Evolutionary conservation across 2,329 filamentous ascomycete genomes (phyloP).

Genomic region (Ceratocystis harringtonii): DNA sequence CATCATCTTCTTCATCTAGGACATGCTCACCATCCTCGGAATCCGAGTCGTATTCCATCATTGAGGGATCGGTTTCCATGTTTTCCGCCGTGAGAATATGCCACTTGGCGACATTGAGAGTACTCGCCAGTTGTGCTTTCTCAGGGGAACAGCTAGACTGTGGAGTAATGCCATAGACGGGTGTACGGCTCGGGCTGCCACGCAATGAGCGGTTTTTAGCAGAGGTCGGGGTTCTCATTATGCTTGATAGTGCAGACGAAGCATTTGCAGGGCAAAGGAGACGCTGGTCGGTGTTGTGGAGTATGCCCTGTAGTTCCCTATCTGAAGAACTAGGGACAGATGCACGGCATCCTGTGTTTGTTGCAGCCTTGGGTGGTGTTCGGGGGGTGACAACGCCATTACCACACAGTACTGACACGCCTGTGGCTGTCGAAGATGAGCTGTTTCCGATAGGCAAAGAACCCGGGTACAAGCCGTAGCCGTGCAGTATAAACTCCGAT

Average conservation of each 20-base stretch:
- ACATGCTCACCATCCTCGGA: conserved; percentile 4
- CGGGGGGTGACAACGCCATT: not conserved
- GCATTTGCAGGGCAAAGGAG: conserved; percentile 22
- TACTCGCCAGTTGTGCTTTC: conserved; percentile 12
- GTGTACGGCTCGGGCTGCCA: conserved; percentile 9
- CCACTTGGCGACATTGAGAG: conserved; percentile 12
- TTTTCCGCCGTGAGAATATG: conserved; percentile 12
- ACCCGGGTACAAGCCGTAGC: not conserved
- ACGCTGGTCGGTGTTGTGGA: conserved; percentile 38
- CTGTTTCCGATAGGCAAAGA: not conserved
- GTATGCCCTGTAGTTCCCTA: conserved; percentile 35
- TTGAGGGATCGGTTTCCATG: not conserved
- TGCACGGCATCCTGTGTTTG: not conserved
- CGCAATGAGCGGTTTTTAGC: conserved; percentile 8
- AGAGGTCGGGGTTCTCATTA: conserved; percentile 11
- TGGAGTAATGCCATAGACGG: not conserved
- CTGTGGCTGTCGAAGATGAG: not conserved
- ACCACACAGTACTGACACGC: not conserved
- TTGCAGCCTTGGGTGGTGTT: not conserved
- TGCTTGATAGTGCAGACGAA: conserved; percentile 8
- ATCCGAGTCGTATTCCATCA: not conserved
- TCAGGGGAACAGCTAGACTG: conserved; percentile 3
- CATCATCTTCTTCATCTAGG: conserved; percentile 1
- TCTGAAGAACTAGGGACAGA: conserved; percentile 25
- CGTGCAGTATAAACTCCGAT: not conserved